Base-by-base conservation (phyloP, 371 early-diverging fungal species). In the Dichotomocladium elegans region DNA sequence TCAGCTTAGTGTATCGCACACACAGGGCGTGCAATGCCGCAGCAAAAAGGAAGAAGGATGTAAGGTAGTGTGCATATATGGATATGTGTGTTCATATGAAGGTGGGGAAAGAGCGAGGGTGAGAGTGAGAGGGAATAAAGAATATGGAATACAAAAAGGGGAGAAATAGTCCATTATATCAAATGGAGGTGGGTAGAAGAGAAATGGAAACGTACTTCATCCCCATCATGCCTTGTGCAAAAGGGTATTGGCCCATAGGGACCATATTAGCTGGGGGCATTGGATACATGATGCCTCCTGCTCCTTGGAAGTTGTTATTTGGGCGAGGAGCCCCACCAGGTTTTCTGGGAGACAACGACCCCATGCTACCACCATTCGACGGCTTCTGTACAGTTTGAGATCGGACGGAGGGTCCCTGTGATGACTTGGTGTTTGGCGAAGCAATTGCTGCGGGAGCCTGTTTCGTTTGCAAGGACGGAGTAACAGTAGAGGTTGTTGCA, bases 201-300 rank as follows among this genome's bases (percentile, higher is more conserved):
- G n/a, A n/a, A n/a, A n/a, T n/a, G 49, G 37, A 49, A 44, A 44
- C 49, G 35, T 48, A 48, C 49, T 48, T 48, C 34, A 48, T 48
- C 35, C 34, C 34, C 49, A 48, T 48, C 49, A 48, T 48, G 49
- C 49, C 49, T 48, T 30, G 49, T 25, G 21, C 34, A 34, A 48
- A 48, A 33, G 49, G 49, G 34, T 48, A 33, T 44, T 44, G 45
- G 33, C 33, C 8, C 33, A n/a, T 10, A 33, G 33, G 33, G 33
- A 10, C 10, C 33, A 33, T n/a, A n/a, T n/a, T 33, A 10, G 8
- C 10, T 9, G n/a, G 33, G 33, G 8, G 10, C 33, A 33, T 9
- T 10, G 33, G 33, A 33, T 9, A n/a, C 14, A 33, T 33, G 33
- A 10, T 33, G 10, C 33, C 33, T 9, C 8, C 14, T 33, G 33